These are phyloP conservation scores for Lachancea cidri DNA, from an alignment of 805 yeast species.

Conservation along the genomic window DNA sequence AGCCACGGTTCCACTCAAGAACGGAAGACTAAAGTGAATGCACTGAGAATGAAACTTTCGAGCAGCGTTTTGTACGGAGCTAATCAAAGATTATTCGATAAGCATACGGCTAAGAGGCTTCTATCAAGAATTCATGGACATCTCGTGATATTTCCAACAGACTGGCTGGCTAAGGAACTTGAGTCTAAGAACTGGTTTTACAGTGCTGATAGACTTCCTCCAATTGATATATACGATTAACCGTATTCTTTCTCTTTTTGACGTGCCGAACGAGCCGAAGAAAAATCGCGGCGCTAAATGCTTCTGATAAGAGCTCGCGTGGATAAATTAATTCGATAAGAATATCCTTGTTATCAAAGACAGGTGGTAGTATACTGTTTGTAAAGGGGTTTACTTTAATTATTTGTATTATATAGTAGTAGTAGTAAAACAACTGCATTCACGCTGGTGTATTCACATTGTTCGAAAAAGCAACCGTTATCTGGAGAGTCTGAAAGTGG, in stretches of 20 bases:
- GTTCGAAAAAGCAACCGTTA: too few species aligned
- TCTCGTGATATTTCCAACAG: constrained; percentile 84
- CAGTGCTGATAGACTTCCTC: constrained; percentile 89
- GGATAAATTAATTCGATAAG: neutral
- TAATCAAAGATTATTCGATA: constrained; percentile 53
- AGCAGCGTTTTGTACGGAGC: constrained; percentile 30
- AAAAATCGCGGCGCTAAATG: neutral
- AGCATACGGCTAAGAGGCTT: constrained; percentile 70
- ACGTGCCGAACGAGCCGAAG: neutral
- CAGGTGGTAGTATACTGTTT: neutral
- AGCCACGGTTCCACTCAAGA: neutral
- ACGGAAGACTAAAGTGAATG: constrained; percentile 14
- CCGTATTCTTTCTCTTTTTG: neutral
- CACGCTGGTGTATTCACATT: too few species aligned
- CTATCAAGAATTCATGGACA: constrained; percentile 76
- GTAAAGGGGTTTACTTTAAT: neutral
- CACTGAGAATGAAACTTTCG: constrained; percentile 27
- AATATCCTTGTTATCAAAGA: neutral
- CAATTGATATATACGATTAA: constrained; percentile 85
- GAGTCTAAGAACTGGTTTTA: constrained; percentile 95
- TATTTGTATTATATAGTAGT: too few species aligned
- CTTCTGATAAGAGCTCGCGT: neutral
- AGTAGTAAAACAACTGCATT: too few species aligned
- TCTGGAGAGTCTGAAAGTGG: neutral
- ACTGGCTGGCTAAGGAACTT: constrained; percentile 83